Evolutionary conservation across 208 protist genomes (phyloP).

Genomic region (Crithidia expoeki): DNA sequence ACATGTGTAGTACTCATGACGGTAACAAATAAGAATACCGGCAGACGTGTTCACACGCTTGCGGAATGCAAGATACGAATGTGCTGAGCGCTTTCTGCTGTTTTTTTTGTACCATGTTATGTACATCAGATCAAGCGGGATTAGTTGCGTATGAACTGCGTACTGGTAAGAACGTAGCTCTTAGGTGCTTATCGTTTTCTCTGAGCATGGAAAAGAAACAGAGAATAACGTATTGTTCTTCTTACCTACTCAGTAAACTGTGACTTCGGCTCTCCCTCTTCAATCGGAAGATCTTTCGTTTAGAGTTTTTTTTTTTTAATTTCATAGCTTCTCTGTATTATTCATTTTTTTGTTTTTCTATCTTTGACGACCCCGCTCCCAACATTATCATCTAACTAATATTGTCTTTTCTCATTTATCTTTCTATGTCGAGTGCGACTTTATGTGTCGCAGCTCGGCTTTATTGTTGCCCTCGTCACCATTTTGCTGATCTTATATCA

Average conservation of each 20-base stretch:
- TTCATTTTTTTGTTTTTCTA: not conserved
- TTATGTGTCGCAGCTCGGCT: not conserved
- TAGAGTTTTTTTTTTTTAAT: constrained; percentile 2
- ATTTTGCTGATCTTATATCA: not conserved
- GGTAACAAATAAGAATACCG: too few species aligned
- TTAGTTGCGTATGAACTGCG: not conserved
- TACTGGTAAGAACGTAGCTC: not conserved
- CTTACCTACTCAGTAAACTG: not conserved
- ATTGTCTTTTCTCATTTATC: constrained; percentile 1
- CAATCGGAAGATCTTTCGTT: not conserved
- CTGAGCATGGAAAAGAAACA: not conserved
- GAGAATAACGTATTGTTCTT: not conserved
- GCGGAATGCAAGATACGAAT: too few species aligned
- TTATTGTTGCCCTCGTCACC: not conserved
- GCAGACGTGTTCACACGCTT: too few species aligned
- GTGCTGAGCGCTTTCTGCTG: not conserved
- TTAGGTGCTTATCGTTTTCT: too few species aligned
- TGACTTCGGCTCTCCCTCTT: too few species aligned
- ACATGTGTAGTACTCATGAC: too few species aligned
- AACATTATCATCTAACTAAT: not conserved
- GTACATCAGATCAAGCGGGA: not conserved
- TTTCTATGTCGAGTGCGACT: not conserved
- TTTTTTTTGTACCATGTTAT: not conserved
- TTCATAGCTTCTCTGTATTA: not conserved
- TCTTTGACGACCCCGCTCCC: not conserved